These are phyloP conservation scores for Periconia digitata DNA, from an alignment of 2,329 filamentous ascomycete genomes.

Conservation along the genomic window DNA sequence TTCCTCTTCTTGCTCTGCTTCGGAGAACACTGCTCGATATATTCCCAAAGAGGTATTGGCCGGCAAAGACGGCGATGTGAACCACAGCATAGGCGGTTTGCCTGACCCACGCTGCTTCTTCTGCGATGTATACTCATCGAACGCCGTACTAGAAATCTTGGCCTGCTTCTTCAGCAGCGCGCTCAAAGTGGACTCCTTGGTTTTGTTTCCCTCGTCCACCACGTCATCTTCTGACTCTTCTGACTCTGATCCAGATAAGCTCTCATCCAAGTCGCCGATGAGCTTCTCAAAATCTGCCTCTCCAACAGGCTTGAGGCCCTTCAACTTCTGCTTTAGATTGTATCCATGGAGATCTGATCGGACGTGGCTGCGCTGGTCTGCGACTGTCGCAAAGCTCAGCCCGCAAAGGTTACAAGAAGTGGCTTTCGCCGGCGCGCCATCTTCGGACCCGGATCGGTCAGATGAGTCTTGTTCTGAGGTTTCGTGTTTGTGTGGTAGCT, in stretches of 20 bases:
- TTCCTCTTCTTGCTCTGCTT: conserved; percentile 67
- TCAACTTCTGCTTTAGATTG: conserved; percentile 89
- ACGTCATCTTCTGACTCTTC: conserved; percentile 75
- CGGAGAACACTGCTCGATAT: conserved; percentile 79
- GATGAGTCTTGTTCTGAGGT: conserved; percentile 20
- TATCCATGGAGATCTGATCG: conserved; percentile 92
- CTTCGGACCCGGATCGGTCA: conserved; percentile 42
- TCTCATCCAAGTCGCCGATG: conserved; percentile 84
- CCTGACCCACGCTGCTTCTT: conserved; percentile 59
- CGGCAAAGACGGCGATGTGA: conserved; percentile 73
- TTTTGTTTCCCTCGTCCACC: conserved; percentile 46
- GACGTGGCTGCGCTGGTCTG: conserved; percentile 82
- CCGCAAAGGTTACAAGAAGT: conserved; percentile 82
- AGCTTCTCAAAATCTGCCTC: conserved; percentile 87
- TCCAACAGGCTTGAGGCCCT: conserved; percentile 69
- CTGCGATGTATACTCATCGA: conserved; percentile 50
- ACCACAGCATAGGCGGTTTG: conserved; percentile 81
- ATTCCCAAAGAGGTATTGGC: conserved; percentile 79
- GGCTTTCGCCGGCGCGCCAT: conserved; percentile 53
- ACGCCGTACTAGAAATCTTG: conserved; percentile 63
- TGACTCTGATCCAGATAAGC: conserved; percentile 79
- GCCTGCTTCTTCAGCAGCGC: conserved; percentile 82
- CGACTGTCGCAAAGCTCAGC: conserved; percentile 68
- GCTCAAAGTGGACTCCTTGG: conserved; percentile 72
- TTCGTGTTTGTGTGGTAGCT: conserved; percentile 12